Evolutionary conservation across 1,139 yeast species (phyloP).

Genomic region (Suzukiozyma palmioleophila): DNA sequence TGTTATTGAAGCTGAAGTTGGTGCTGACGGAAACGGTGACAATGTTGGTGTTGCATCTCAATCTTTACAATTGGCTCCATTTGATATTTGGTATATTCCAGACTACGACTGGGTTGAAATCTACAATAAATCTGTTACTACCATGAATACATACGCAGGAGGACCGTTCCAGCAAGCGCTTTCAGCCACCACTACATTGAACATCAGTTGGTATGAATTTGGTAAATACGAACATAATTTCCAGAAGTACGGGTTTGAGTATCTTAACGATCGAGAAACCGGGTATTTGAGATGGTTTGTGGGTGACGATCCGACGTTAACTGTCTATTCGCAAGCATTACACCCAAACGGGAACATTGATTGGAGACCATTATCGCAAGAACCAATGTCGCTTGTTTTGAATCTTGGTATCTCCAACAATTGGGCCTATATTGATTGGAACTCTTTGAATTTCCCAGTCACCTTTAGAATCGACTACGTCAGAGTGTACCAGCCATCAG

Average conservation of each 20-base stretch:
- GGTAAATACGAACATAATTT: slow-evolving; percentile 42
- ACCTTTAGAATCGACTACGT: slow-evolving; percentile 70
- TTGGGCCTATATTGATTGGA: slow-evolving; percentile 86
- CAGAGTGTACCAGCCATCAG: slow-evolving; percentile 71
- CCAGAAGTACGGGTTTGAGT: slow-evolving; percentile 80
- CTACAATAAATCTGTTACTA: slow-evolving; percentile 55
- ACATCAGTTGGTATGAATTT: slow-evolving; percentile 70
- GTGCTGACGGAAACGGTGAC: slow-evolving; percentile 22
- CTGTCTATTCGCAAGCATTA: slow-evolving; percentile 57
- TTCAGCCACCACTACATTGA: slow-evolving; percentile 68
- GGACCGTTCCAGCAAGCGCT: slow-evolving; percentile 87
- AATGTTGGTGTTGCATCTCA: slow-evolving; percentile 72
- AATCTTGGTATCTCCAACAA: slow-evolving; percentile 77
- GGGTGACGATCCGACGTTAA: slow-evolving; percentile 64
- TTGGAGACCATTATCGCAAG: slow-evolving; percentile 73
- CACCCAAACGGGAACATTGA: slow-evolving; percentile 84
- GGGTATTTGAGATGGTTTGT: slow-evolving; percentile 87
- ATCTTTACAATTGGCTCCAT: slow-evolving; percentile 80
- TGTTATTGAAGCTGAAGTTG: slow-evolving; percentile 71
- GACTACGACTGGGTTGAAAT: slow-evolving; percentile 70
- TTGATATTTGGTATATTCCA: slow-evolving; percentile 82
- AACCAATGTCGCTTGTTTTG: slow-evolving; percentile 79
- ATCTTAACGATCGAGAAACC: slow-evolving; percentile 53
- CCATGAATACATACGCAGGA: slow-evolving; percentile 75
- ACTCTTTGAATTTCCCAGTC: slow-evolving; percentile 64